Evolutionary conservation across 2,329 filamentous ascomycete genomes (phyloP).

Genomic region (Thelonectria discophora): DNA sequence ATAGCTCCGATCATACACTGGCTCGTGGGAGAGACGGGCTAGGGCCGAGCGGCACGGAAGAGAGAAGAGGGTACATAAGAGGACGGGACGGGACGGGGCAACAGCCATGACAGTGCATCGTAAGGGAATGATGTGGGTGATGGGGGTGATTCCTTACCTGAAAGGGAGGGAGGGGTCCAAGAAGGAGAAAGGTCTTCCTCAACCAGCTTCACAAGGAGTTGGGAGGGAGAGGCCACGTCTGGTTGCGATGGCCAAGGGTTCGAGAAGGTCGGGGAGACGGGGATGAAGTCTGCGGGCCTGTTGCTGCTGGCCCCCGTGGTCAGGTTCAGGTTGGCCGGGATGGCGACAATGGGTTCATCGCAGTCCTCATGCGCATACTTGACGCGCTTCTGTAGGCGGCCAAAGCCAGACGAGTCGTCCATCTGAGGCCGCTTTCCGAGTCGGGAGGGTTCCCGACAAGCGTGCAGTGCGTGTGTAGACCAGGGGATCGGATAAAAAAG

Average conservation of each 20-base stretch:
- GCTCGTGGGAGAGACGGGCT: conserved; percentile 24
- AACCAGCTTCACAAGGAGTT: conserved; percentile 32
- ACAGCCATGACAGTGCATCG: neutral
- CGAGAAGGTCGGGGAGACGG: conserved; percentile 31
- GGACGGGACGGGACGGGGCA: neutral
- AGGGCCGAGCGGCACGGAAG: conserved; percentile 7
- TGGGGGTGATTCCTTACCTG: conserved; percentile 38
- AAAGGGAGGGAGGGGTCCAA: conserved; percentile 28
- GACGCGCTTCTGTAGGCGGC: conserved; percentile 42
- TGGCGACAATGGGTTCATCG: conserved; percentile 28
- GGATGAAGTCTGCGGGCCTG: conserved; percentile 19
- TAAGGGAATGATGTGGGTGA: neutral
- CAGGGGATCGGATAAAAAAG: conserved; percentile 31
- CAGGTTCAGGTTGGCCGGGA: conserved; percentile 31
- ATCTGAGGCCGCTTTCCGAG: conserved; percentile 33
- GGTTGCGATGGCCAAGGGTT: conserved; percentile 30
- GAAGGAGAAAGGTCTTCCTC: conserved; percentile 34
- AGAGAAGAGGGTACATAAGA: conserved; percentile 10
- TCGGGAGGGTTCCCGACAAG: conserved; percentile 29
- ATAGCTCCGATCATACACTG: conserved; percentile 32
- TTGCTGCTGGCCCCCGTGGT: conserved; percentile 29
- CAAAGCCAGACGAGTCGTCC: conserved; percentile 39
- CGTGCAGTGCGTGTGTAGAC: conserved; percentile 28
- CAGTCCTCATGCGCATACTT: conserved; percentile 37
- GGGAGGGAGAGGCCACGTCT: conserved; percentile 35